A percentile compares a stretch with the other conserved stretches of the same genome.
These are phyloP conservation scores for Fusarium cicatricum DNA, from an alignment of 2,329 filamentous ascomycete genomes.

Conservation along the genomic window DNA sequence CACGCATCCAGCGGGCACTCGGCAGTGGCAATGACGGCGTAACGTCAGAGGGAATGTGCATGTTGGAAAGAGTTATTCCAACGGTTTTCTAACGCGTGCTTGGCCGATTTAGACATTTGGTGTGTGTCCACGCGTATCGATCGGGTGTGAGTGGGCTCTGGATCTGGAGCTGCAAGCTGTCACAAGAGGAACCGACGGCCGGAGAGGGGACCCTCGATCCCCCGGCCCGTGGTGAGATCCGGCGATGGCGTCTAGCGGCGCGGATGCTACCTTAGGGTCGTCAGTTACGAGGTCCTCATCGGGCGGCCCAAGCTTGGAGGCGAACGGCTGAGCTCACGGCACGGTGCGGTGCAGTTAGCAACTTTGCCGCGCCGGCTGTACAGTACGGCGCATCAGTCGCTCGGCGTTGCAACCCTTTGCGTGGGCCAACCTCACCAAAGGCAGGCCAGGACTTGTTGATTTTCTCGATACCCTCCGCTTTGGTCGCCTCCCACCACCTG, in stretches of 20 bases:
- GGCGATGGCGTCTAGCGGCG: conserved; percentile 30
- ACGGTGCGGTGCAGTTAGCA: conserved; percentile 26
- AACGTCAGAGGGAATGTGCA: conserved; percentile 20
- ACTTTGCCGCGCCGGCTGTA: conserved; percentile 10
- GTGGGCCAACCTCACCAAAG: conserved; percentile 34
- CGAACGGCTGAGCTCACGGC: conserved; percentile 16
- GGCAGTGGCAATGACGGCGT: conserved; percentile 12
- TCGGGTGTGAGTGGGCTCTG: conserved; percentile 33
- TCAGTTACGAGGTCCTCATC: conserved; percentile 13
- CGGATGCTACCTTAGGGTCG: conserved; percentile 21
- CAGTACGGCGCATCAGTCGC: conserved; percentile 15
- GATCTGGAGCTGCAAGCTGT: conserved; percentile 37
- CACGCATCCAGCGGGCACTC: conserved; percentile 8
- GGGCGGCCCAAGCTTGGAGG: conserved; percentile 14
- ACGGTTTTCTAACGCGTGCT: conserved; percentile 16
- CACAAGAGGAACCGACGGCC: conserved; percentile 31
- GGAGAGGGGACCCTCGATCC: conserved; percentile 27
- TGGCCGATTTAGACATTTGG: conserved; percentile 27
- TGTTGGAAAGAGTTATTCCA: conserved; percentile 14
- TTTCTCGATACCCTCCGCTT: conserved; percentile 38
- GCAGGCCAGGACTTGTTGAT: conserved; percentile 25
- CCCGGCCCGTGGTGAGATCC: conserved; percentile 33
- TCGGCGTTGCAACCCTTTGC: conserved; percentile 10
- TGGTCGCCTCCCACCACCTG: conserved; percentile 29
- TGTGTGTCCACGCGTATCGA: conserved; percentile 31